Evolutionary conservation across 2,329 filamentous ascomycete species (phyloP).

Genomic region (Apiospora arundinis): DNA sequence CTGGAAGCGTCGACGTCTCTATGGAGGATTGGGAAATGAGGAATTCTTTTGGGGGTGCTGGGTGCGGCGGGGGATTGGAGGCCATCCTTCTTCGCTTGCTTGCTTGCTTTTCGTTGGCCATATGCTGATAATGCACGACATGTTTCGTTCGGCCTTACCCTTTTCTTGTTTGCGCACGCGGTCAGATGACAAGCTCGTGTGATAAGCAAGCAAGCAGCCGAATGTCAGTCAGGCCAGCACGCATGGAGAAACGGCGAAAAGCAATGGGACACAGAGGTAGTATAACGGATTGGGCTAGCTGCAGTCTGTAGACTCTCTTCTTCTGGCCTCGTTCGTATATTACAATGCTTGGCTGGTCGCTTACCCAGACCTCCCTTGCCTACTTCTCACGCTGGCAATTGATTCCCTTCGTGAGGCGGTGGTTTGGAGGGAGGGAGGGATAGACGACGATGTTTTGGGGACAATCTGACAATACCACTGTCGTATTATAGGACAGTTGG

Average conservation of each 20-base stretch:
- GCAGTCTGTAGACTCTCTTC: background rate
- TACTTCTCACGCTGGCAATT: background rate
- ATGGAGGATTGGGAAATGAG: conserved; percentile 5
- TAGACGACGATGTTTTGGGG: background rate
- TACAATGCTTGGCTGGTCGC: background rate
- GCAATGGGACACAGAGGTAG: background rate
- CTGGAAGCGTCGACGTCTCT: conserved; percentile 10
- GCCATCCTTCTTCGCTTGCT: background rate
- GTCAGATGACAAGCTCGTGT: conserved; percentile 5
- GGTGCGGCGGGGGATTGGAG: conserved; percentile 2
- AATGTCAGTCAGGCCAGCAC: background rate
- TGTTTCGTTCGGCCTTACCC: background rate
- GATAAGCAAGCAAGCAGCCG: background rate
- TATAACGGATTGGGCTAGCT: conserved; percentile 15
- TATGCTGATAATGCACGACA: background rate
- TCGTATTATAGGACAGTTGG: conserved; percentile 6
- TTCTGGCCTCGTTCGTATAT: background rate
- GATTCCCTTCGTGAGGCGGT: conserved; percentile 4
- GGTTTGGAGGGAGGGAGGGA: background rate
- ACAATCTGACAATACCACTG: background rate
- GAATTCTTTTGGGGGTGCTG: background rate
- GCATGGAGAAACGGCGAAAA: conserved; percentile 1
- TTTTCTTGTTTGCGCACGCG: conserved; percentile 5
- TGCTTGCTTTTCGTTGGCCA: background rate
- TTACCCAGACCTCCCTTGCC: background rate